Percentiles rank a stretch among this genome's conserved stretches.
phyloP scores from a whole-genome alignment of 352 stramenopile genomes.

The Aphanomyces euteiches region DNA sequence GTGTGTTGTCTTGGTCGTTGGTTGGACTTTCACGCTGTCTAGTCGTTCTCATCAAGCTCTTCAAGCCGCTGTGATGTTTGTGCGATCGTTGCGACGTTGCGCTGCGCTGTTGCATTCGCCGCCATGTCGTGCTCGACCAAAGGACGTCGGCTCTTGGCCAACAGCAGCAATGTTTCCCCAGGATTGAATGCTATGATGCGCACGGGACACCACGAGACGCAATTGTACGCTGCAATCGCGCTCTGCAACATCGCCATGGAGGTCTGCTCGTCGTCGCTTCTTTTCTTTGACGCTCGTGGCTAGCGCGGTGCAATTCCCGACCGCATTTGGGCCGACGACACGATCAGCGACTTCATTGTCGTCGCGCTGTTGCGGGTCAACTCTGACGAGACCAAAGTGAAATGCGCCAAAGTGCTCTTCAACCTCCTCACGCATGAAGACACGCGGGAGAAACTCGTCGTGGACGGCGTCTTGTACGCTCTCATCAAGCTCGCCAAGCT shows the following conservation, averaged over 20 bases:
- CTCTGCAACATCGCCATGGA: constrained; percentile 82
- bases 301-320: constrained; percentile 37
- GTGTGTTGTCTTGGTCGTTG: not conserved
- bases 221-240: constrained; percentile 77
- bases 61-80: constrained; percentile 19
- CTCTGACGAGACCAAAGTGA: constrained; percentile 73
- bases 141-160: constrained; percentile 47
- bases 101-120: constrained; percentile 59
- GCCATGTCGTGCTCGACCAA: constrained; percentile 48
- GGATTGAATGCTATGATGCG: constrained; percentile 82
- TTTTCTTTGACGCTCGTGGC: constrained; percentile 15
- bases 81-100: constrained; percentile 41
- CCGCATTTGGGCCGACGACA: constrained; percentile 58
- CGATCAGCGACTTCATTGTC: constrained; percentile 83
- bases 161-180: constrained; percentile 50
- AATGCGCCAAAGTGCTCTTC: constrained; percentile 80
- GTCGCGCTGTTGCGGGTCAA: constrained; percentile 83
- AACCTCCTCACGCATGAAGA: constrained; percentile 81
- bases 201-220: constrained; percentile 72
- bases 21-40: not conserved
- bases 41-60: constrained; percentile 9
- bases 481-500: constrained; percentile 80
- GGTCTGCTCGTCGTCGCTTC: constrained; percentile 6
- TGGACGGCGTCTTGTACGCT: constrained; percentile 75
- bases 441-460: constrained; percentile 61